Evolutionary conservation across 139 green algal genomes (phyloP), one percentile per base, ranked within the genome.

Genomic region (Coelastrella sp.): DNA sequence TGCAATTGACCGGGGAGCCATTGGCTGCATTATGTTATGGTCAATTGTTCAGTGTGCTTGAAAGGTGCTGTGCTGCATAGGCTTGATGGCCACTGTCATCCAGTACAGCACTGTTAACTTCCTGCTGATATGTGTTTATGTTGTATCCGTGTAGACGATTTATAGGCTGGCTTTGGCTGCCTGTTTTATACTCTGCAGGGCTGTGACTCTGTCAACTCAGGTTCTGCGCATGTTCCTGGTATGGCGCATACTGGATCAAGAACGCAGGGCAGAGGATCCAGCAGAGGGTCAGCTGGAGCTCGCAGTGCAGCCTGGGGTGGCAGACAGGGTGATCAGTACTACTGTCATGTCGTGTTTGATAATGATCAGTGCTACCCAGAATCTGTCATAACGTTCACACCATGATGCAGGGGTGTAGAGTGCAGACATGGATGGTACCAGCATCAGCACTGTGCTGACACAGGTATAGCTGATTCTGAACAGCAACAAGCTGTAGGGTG

Each of bases 291-390:
- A 48, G 34, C 27, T n/a, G 27, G 34, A 17, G 27, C 2, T 34
- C n/a, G n/a, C n/a, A 17, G 34, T 45, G 27, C 72, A 79, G 43
- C 72, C 43, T 51, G 43, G 57, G 72, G 43, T 27, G 45, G 43
- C 63, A 41, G 64, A 43, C 72, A 79, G 43, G 32, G 35, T 2
- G 6, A 79, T 41, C 43, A 51, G 72, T 63, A 79, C 32, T 81
- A 37, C 32, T 81, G 73, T 50, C 73, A 81, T 68, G 73, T 81
- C 2, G 50, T 81, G 17, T 81, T 81, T 81, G 73, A 81, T 32
- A 81, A 81, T 35, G 73, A 81, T 37, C 35, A 62, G 73, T 57
- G 45, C 5, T 81, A 69, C 17, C 73, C 73, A 8, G 73, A 81
- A 50, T 67, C 67, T 34, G 17, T 81, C 3, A 48, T 81, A 2